These are phyloP conservation scores for Penicillium canariense DNA, from an alignment of 495 filamentous ascomycete genomes.

Conservation along the genomic window DNA sequence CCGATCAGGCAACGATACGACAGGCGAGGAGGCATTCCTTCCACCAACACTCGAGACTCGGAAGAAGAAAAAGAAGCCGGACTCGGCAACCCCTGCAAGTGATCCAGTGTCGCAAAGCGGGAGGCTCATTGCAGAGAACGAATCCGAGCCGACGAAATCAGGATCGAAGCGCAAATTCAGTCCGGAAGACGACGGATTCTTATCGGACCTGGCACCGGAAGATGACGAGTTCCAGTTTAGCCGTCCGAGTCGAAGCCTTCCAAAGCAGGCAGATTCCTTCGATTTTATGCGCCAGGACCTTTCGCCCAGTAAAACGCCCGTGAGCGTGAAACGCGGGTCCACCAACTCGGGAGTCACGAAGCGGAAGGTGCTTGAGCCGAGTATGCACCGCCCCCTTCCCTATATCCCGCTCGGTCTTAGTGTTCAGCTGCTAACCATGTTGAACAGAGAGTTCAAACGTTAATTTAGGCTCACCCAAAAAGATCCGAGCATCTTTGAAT, in stretches of 20 bases:
- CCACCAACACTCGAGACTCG: conserved; percentile 39
- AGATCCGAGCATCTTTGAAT: conserved; percentile 14
- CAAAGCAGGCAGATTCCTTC: conserved; percentile 5
- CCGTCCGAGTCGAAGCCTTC: conserved; percentile 23
- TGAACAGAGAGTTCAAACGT: conserved; percentile 53
- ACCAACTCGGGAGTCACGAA: conserved; percentile 20
- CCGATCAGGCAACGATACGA: not conserved
- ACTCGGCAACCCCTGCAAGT: not conserved
- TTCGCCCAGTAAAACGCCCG: conserved; percentile 22
- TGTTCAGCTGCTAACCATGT: conserved; percentile 22
- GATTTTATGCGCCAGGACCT: conserved; percentile 8
- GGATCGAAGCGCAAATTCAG: conserved; percentile 64
- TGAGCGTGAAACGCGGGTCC: conserved; percentile 16
- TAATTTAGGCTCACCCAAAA: conserved; percentile 34
- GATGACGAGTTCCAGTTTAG: conserved; percentile 53
- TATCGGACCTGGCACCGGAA: conserved; percentile 21
- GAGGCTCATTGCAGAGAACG: not conserved
- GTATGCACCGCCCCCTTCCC: conserved; percentile 37
- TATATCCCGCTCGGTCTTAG: not conserved
- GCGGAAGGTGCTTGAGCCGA: conserved; percentile 59
- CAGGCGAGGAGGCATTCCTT: conserved; percentile 19
- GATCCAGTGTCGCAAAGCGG: not conserved
- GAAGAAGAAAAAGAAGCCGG: conserved; percentile 42
- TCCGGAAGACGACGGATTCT: conserved; percentile 47
- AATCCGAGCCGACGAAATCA: conserved; percentile 32